Base-by-base conservation (phyloP, 2,329 filamentous ascomycete genomes). In the Fusarium clavum region DNA sequence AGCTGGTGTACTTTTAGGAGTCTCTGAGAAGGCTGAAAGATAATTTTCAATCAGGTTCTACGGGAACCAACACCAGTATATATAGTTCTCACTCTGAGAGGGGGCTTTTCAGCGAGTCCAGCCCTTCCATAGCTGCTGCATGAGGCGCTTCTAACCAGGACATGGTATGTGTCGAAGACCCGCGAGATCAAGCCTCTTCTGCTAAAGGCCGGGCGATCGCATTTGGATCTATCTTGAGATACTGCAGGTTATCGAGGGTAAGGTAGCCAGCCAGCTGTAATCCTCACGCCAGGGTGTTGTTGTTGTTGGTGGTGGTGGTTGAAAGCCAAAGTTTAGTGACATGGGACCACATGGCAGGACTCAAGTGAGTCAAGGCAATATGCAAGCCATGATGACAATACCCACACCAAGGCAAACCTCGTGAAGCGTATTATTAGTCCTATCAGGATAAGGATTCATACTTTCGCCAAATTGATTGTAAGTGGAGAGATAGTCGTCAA, bases 331-430 rank as follows among this genome's bases (percentile, higher is more conserved):
- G 27, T 43, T 51, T 49, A 27, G 47, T 48, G 44, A 59, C 48
- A 70, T 43, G 59, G 58, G 47, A 30, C 59, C 64, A 61, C 68
- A 71, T 59, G 53, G 68, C 53, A 51, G 57, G 52, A 32, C 54
- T 66, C 61, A 57, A 56, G 54, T 65, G 43, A 49, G 59, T 52
- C 64, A 62, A 65, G 57, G 52, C 53, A 46, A 66, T 49, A 52
- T 71, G 68, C 64, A 71, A 55, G 51, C 56, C 67, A 62, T 34
- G 49, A 57, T 69, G 56, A 65, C 61, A 20, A 65, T 62, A 52
- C 65, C 52, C 60, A 66, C 56, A 56, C 52, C 53, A 69, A 61
- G 57, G 34, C 38, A 20, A 46, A 46, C 25, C 9, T 48, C 51
- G 53, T 57, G 30, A 54, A 62, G 43, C 20, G 8, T 27, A 44